These are phyloP conservation scores for Planoprotostelium fungivorum DNA, from an alignment of 78 protist genomes.

Conservation along the genomic window DNA sequence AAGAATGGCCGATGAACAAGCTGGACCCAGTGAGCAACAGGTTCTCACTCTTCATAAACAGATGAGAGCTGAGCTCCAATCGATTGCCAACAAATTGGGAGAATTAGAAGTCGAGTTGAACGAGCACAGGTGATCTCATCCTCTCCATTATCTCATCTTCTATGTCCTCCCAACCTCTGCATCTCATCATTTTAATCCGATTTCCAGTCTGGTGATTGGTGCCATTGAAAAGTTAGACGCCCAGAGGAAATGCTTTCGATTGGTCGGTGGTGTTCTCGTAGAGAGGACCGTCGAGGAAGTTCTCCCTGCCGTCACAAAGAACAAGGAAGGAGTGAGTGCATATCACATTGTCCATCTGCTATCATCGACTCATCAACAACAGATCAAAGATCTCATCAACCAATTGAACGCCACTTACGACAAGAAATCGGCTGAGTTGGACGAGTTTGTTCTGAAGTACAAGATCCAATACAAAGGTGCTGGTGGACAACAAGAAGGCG, in stretches of 20 bases:
- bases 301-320: constrained; percentile 33
- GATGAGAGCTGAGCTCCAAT: background rate
- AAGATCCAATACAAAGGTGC: background rate
- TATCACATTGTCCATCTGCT: background rate
- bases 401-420: background rate
- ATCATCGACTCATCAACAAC: background rate
- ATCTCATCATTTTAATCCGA: background rate
- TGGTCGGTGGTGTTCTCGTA: constrained; percentile 59
- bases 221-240: constrained; percentile 41
- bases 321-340: constrained; percentile 46
- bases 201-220: constrained; percentile 27
- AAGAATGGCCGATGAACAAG: no score
- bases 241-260: constrained; percentile 51
- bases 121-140: background rate
- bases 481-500: background rate
- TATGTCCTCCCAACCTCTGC: no score
- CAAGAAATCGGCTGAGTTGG: background rate
- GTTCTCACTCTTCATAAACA: background rate
- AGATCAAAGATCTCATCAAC: background rate
- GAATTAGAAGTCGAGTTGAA: background rate
- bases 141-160: background rate
- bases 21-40: background rate
- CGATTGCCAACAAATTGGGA: background rate
- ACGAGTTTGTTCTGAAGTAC: background rate
- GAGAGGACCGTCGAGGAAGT: constrained; percentile 64